Conservation (phyloP, 2,329 filamentous ascomycete species). For the Penicillium brasilianum region DNA sequence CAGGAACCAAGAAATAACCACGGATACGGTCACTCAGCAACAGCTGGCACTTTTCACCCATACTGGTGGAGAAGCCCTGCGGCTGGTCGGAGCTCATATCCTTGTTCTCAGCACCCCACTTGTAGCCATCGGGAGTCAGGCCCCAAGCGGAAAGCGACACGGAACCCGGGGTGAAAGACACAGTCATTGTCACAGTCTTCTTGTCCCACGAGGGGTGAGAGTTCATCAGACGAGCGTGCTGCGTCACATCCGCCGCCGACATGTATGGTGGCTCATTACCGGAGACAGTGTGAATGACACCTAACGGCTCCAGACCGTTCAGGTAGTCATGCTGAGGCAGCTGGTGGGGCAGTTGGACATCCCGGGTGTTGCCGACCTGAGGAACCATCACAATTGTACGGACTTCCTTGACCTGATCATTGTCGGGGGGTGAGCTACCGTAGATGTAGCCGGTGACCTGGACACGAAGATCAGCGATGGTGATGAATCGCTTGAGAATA, state of each 20-base stretch:
- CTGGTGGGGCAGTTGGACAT: slow-evolving; percentile 86
- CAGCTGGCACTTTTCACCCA: slow-evolving; percentile 95
- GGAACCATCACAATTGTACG: slow-evolving; percentile 97
- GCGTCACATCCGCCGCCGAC: slow-evolving; percentile 92
- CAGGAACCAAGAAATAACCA: slow-evolving; percentile 95
- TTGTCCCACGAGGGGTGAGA: slow-evolving; percentile 80
- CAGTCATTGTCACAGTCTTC: slow-evolving; percentile 91
- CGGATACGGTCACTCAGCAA: slow-evolving; percentile 90
- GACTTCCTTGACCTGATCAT: slow-evolving; percentile 96
- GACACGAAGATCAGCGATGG: slow-evolving; percentile 91
- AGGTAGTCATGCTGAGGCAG: slow-evolving; percentile 92
- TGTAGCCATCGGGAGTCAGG: slow-evolving; percentile 88
- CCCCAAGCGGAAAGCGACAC: slow-evolving; percentile 94
- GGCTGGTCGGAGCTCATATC: slow-evolving; percentile 92
- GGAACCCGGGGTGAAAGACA: slow-evolving; percentile 94
- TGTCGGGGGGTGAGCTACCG: slow-evolving; percentile 88
- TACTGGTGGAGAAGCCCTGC: slow-evolving; percentile 85
- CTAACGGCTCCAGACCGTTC: slow-evolving; percentile 82
- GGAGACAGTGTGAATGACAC: slow-evolving; percentile 92
- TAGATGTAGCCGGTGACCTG: slow-evolving; percentile 97
- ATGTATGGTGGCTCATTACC: slow-evolving; percentile 97
- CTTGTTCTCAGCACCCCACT: slow-evolving; percentile 96
- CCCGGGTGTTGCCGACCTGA: slow-evolving; percentile 90
- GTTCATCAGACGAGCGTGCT: slow-evolving; percentile 88
- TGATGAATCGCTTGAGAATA: slow-evolving; percentile 96